A percentile compares a stretch with the other conserved stretches of the same genome.
Evolutionary conservation across 805 yeast species (phyloP).

Genomic region (Candida schatavii): DNA sequence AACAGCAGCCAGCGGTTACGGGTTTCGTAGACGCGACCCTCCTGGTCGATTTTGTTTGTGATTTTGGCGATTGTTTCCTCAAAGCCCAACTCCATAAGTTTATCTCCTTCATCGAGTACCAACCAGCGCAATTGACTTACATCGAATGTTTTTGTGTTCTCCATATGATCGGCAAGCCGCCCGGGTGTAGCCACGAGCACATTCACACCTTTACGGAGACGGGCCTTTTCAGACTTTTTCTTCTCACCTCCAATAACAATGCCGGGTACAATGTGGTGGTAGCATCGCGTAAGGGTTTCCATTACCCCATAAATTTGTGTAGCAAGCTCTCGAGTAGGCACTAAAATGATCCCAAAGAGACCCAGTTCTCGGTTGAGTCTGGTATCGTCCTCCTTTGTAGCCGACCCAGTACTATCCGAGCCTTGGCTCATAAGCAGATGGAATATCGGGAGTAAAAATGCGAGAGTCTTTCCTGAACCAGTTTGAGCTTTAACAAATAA

Average conservation of each 20-base stretch:
- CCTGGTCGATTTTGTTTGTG: constrained; percentile 52
- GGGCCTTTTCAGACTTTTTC: constrained; percentile 93
- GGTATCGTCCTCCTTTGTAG: constrained; percentile 11
- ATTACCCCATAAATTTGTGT: constrained; percentile 82
- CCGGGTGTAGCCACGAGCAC: constrained; percentile 98
- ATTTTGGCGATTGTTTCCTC: constrained; percentile 88
- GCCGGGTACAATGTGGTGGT: constrained; percentile 91
- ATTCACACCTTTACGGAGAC: constrained; percentile 93
- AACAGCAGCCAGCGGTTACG: constrained; percentile 45
- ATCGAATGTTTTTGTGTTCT: constrained; percentile 76
- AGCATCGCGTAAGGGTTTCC: constrained; percentile 67
- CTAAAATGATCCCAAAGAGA: constrained; percentile 79
- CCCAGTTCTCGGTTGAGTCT: constrained; percentile 66
- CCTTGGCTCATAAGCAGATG: constrained; percentile 60
- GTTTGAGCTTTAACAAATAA: constrained; percentile 94
- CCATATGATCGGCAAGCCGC: constrained; percentile 89
- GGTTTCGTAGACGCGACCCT: constrained; percentile 32
- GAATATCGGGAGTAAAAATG: constrained; percentile 82
- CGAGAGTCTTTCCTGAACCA: constrained; percentile 95
- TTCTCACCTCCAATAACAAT: constrained; percentile 97
- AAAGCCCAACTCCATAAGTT: constrained; percentile 92
- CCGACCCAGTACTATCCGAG: constrained; percentile 5
- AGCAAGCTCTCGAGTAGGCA: constrained; percentile 96
- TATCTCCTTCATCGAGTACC: constrained; percentile 96
- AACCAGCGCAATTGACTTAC: constrained; percentile 76